phyloP scores from a whole-genome alignment of 352 stramenopile genomes.

The Globisporangium polare region DNA sequence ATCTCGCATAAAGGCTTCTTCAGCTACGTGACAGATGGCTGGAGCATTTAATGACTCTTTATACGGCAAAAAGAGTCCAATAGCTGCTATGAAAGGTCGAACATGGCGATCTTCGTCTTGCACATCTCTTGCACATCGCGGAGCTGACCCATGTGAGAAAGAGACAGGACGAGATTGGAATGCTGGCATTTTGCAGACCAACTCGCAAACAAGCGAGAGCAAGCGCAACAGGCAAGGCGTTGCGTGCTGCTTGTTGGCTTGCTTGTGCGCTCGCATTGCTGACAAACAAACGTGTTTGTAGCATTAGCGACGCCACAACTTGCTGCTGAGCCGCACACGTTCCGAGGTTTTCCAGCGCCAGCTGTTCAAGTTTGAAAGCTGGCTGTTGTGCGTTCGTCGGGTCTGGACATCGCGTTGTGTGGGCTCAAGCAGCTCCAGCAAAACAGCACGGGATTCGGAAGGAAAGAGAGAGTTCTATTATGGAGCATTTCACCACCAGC shows the following conservation, averaged over 20 bases:
- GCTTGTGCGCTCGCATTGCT: no score
- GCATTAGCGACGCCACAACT: no score
- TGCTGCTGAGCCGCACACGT: no score
- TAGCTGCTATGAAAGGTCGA: not conserved
- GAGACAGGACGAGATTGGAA: not conserved
- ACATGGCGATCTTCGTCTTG: constrained; percentile 1
- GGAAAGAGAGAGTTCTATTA: not conserved
- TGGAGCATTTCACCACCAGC: no score
- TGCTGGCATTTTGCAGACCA: not conserved
- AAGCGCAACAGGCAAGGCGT: not conserved
- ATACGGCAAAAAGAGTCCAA: accelerated
- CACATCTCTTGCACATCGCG: not conserved
- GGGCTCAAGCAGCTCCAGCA: not conserved
- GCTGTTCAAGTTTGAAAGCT: constrained; percentile 3
- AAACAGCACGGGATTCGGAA: not conserved
- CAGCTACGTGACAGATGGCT: no score
- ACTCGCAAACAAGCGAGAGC: not conserved
- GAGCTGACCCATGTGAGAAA: not conserved
- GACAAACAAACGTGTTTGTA: no score
- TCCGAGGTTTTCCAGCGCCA: not conserved
- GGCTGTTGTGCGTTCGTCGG: not conserved
- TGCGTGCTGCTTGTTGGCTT: not conserved
- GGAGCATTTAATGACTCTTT: no score
- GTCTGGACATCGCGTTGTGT: not conserved
- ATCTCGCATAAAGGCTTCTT: no score